Conservation (phyloP, 306 rosid genomes). For the Mimosa pudica region DNA sequence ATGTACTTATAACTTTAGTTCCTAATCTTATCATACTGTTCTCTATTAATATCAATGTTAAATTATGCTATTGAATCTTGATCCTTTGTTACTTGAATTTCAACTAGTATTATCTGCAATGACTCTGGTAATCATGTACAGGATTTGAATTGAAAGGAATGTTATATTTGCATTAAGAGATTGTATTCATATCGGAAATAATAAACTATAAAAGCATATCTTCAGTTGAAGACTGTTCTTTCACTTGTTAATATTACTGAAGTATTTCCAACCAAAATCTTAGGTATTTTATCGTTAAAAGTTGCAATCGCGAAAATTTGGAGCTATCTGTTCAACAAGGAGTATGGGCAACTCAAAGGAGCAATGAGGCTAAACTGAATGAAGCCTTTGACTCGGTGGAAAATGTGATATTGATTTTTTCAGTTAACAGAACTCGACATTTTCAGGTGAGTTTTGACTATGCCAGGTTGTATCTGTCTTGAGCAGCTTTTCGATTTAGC, state of each 20-base stretch:
- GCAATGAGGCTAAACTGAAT: slow-evolving; percentile 96
- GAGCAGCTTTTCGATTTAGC: slow-evolving; percentile 8
- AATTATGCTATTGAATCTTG: slow-evolving; percentile 6
- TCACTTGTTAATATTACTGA: slow-evolving; percentile 33
- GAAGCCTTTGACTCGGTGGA: slow-evolving; percentile 97
- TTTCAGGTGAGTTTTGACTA: slow-evolving; percentile 75
- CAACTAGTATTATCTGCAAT: slow-evolving; percentile 19
- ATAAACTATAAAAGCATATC: slow-evolving; percentile 17
- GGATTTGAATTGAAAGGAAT: slow-evolving; percentile 25
- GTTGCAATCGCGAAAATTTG: slow-evolving; percentile 99
- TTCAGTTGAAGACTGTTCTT: slow-evolving; percentile 33
- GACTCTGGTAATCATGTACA: slow-evolving; percentile 29
- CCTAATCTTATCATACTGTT: slow-evolving; percentile 1
- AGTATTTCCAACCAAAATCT: slow-evolving; percentile 49
- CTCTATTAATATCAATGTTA: slow-evolving; percentile 22
- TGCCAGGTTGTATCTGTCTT: slow-evolving; percentile 17
- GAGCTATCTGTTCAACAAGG: slow-evolving; percentile 99
- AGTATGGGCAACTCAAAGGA: slow-evolving; percentile 99
- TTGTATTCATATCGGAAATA: slow-evolving; percentile 11
- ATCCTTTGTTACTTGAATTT: slow-evolving; percentile 15
- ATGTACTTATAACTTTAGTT: not conserved
- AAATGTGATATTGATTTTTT: slow-evolving; percentile 93
- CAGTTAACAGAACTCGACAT: slow-evolving; percentile 98
- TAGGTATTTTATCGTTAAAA: slow-evolving; percentile 99
- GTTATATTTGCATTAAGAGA: slow-evolving; percentile 26